Evolutionary conservation across 495 filamentous ascomycete genomes (phyloP).

Genomic region (Amphirosellinia nigrospora): DNA sequence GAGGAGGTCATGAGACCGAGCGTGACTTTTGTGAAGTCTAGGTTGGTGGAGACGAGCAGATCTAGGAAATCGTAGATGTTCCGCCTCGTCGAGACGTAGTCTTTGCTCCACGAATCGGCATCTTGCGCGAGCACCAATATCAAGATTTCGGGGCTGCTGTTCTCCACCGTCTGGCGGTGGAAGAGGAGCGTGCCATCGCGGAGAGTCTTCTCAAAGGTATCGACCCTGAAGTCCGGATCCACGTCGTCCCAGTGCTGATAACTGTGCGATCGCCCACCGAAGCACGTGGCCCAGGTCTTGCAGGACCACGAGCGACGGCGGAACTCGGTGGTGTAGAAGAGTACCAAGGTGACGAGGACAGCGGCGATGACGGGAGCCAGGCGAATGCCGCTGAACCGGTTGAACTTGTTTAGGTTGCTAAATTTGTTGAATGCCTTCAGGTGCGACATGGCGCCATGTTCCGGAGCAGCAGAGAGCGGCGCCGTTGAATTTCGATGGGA

Average conservation of each 20-base stretch:
- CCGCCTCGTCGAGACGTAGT: conserved; percentile 31
- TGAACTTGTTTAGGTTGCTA: conserved; percentile 9
- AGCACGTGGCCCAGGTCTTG: conserved; percentile 30
- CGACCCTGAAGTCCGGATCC: conserved; percentile 27
- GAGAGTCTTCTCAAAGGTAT: conserved; percentile 29
- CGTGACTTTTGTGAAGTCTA: conserved; percentile 30
- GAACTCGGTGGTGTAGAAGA: conserved; percentile 31
- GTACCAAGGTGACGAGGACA: conserved; percentile 24
- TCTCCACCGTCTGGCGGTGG: conserved; percentile 29
- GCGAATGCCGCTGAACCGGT: conserved; percentile 15
- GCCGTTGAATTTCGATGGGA: background rate
- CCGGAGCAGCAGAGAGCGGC: background rate
- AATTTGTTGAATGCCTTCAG: conserved; percentile 2
- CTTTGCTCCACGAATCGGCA: conserved; percentile 30
- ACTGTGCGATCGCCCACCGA: conserved; percentile 24
- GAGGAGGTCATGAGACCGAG: conserved; percentile 33
- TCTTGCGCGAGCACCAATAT: conserved; percentile 29
- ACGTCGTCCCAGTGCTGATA: conserved; percentile 33
- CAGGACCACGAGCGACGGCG: conserved; percentile 33
- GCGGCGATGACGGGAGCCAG: conserved; percentile 18
- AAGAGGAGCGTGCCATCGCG: conserved; percentile 32
- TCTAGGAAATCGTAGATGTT: conserved; percentile 36
- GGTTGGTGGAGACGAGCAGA: conserved; percentile 28
- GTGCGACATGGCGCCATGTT: conserved; percentile 10
- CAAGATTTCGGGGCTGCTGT: conserved; percentile 31